Conservation (phyloP, 345 rosid genomes). For the Corymbia maculata region DNA sequence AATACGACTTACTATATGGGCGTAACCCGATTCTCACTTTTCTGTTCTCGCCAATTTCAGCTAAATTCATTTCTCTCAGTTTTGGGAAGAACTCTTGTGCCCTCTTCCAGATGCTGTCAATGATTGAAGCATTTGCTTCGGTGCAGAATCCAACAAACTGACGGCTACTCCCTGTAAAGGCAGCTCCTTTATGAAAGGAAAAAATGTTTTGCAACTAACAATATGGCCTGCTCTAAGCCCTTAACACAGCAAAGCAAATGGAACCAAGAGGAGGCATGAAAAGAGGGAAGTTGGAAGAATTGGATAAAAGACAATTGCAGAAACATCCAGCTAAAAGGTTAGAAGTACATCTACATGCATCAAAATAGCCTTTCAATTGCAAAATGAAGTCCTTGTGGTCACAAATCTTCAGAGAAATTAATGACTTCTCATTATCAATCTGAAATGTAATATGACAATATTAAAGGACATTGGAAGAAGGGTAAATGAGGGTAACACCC, state of each 20-base stretch:
- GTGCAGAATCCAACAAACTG: conserved; percentile 76
- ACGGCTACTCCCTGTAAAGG: conserved; percentile 77
- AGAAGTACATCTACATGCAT: neutral
- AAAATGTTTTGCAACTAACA: neutral
- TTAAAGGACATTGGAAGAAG: neutral
- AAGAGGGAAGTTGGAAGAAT: neutral
- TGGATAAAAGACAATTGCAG: neutral
- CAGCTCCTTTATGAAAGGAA: neutral
- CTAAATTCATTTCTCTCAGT: conserved; percentile 34
- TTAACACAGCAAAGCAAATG: neutral
- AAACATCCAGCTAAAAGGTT: neutral
- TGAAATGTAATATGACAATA: neutral
- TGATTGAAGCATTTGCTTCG: conserved; percentile 47
- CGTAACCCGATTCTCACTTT: conserved; percentile 92
- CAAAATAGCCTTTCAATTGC: neutral
- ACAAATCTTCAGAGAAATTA: neutral
- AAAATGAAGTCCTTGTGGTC: neutral
- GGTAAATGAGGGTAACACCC: neutral
- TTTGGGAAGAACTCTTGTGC: conserved; percentile 78
- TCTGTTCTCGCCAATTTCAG: conserved; percentile 31
- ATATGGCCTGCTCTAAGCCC: neutral
- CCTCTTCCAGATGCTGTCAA: conserved; percentile 59
- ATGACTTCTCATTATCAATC: neutral
- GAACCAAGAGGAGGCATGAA: neutral
- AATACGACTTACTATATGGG: conserved; percentile 70